Conservation (phyloP, 2,329 filamentous ascomycete genomes). For the Fusarium xylarioides region DNA sequence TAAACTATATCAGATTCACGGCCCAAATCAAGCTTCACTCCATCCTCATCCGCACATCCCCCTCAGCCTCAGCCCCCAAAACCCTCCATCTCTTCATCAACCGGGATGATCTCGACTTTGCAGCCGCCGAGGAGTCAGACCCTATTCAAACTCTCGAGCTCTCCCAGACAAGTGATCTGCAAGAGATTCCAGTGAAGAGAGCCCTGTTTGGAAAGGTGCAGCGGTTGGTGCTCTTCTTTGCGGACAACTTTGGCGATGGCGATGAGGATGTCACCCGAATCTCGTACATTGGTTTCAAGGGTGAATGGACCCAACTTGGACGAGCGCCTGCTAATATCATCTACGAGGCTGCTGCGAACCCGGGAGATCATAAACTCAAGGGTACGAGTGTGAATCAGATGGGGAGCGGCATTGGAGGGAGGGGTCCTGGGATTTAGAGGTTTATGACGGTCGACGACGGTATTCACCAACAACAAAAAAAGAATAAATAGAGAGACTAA, state of each 20-base stretch:
- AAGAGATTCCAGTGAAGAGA: constrained; percentile 89
- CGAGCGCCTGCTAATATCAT: constrained; percentile 78
- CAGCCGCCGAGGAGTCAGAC: constrained; percentile 71
- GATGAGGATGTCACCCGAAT: constrained; percentile 83
- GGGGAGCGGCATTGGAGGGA: constrained; percentile 62
- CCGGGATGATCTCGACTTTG: constrained; percentile 86
- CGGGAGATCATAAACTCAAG: constrained; percentile 80
- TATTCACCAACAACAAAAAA: neutral
- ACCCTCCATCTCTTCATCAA: constrained; percentile 92
- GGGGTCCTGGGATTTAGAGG: constrained; percentile 47
- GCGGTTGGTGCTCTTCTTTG: constrained; percentile 84
- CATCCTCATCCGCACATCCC: constrained; percentile 83
- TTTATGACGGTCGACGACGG: neutral
- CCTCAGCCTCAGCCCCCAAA: constrained; percentile 74
- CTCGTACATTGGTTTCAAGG: constrained; percentile 90
- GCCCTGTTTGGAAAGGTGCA: constrained; percentile 89
- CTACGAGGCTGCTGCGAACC: constrained; percentile 95
- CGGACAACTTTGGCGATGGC: constrained; percentile 85
- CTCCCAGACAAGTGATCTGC: constrained; percentile 80
- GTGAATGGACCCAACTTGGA: constrained; percentile 89
- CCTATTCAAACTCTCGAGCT: constrained; percentile 82
- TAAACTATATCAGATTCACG: constrained; percentile 72
- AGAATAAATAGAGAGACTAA: neutral
- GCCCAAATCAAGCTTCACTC: constrained; percentile 93
- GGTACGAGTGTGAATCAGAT: constrained; percentile 64